Evolutionary conservation across 1,139 yeast species (phyloP), one percentile per base, ranked within the genome.

Genomic region (Komagataea norvegica): DNA sequence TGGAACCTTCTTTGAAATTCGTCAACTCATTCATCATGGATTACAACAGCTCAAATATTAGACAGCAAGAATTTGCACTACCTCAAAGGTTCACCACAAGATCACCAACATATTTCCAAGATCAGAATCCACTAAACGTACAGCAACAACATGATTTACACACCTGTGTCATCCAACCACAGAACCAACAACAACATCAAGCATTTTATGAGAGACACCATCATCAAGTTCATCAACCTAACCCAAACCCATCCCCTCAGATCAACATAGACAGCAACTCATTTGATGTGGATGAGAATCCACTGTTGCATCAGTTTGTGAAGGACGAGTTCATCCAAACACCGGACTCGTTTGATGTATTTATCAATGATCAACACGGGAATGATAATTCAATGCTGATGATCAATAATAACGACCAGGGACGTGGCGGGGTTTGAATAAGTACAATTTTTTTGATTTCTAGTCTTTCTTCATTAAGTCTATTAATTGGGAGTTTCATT

Each of bases 1-100:
- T 66, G 13, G 75, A 71, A 48, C 62, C 60, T 34, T 72, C 80
- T 4, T 58, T 78, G 31, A 70, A 68, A 43, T 75, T 68, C 44
- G 65, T 78, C 57, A 74, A 74, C 51, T 66, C 76, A 14, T 70
- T 67, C 50, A 74, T 77, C n/a, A 50, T 70, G 38, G 79, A 75
- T 27, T 61, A 60, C 40, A 63, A 63, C 41, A 56, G 62, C 33
- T 47, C 65, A 11, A 56, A 58, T 34, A 41, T 49, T 5, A 42
- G 41, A 19, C 43, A 43, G 14, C 49, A 41, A 10, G 51, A 47
- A 37, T 53, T 53, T 25, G 40, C 48, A 14, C 34, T 52, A 11
- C 56, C 56, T 6, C 41, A 38, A 13, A 41, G 53, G 29, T 42
- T 44, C 11, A 37, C 36, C 15, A 39, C 51, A 3, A 39, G 34